Percentiles rank a stretch among this genome's conserved stretches.
These are phyloP conservation scores for Solanum tarapatanum DNA, from an alignment of 257 asterid genomes.

Conservation along the genomic window DNA sequence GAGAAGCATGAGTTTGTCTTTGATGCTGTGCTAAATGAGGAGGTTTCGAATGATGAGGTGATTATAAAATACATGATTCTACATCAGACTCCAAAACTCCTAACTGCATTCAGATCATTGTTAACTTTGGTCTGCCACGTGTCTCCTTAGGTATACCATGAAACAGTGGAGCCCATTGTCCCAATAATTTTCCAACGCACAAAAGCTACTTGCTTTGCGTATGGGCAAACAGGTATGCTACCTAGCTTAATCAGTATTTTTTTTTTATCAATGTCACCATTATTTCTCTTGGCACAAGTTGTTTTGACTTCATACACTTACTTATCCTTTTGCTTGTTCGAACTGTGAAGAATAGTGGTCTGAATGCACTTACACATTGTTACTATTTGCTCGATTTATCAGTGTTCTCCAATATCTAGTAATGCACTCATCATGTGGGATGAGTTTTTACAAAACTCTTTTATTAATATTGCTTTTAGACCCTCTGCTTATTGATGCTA, in stretches of 20 bases:
- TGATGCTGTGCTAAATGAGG: constrained; percentile 96
- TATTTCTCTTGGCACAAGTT: not conserved
- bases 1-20: constrained; percentile 97
- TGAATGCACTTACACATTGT: not conserved
- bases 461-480: not conserved
- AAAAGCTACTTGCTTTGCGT: constrained; percentile 52
- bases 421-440: not conserved
- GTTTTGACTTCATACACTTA: not conserved
- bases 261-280: not conserved
- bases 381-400: not conserved
- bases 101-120: not conserved
- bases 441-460: not conserved
- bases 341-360: not conserved
- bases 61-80: constrained; percentile 3
- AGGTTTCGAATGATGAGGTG: constrained; percentile 99
- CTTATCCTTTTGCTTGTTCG: not conserved
- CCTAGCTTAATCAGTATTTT: not conserved
- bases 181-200: constrained; percentile 49
- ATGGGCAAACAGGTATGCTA: constrained; percentile 69
- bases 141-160: constrained; percentile 34
- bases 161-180: constrained; percentile 47
- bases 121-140: not conserved
- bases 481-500: not conserved
- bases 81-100: not conserved
- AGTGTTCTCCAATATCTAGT: not conserved